These are phyloP conservation scores for Perkinsus chesapeaki DNA, from an alignment of 169 alveolate species.

Conservation along the genomic window DNA sequence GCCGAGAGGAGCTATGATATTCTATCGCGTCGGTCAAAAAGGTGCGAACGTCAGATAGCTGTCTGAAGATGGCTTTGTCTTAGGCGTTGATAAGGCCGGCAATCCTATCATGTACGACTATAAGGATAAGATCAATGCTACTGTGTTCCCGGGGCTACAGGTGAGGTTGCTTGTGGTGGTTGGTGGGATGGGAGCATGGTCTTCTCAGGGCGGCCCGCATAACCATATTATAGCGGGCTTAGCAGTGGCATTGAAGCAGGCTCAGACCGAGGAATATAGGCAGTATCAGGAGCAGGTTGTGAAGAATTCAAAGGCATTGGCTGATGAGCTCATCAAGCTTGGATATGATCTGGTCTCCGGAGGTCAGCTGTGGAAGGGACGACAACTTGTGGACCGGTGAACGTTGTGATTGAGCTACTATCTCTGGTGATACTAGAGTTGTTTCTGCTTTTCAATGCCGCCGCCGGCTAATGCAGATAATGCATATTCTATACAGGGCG, in stretches of 20 bases:
- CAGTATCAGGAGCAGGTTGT: constrained; percentile 25
- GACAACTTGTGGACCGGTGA: too few species aligned
- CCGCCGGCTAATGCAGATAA: too few species aligned
- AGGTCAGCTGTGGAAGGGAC: neutral
- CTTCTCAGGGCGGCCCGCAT: constrained; percentile 3
- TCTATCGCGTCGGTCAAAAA: constrained; percentile 61
- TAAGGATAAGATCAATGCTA: constrained; percentile 77
- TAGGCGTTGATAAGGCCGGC: constrained; percentile 15
- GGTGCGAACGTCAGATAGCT: constrained; percentile 14
- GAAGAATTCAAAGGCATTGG: constrained; percentile 62
- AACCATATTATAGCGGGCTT: constrained; percentile 18
- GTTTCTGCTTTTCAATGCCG: too few species aligned
- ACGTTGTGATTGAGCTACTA: too few species aligned
- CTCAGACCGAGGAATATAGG: constrained; percentile 18
- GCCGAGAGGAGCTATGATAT: constrained; percentile 90
- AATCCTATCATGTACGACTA: constrained; percentile 46
- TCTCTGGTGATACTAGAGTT: too few species aligned
- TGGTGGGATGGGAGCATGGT: neutral
- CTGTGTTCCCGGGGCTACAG: constrained; percentile 93
- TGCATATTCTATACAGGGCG: too few species aligned
- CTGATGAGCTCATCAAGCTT: constrained; percentile 49
- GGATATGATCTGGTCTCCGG: constrained; percentile 61
- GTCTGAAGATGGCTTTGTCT: constrained; percentile 42
- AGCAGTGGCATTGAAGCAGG: constrained; percentile 28
- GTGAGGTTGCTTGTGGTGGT: constrained; percentile 90